phyloP scores from a whole-genome alignment of 176 grass and related monocot species.

The Poa annua region DNA sequence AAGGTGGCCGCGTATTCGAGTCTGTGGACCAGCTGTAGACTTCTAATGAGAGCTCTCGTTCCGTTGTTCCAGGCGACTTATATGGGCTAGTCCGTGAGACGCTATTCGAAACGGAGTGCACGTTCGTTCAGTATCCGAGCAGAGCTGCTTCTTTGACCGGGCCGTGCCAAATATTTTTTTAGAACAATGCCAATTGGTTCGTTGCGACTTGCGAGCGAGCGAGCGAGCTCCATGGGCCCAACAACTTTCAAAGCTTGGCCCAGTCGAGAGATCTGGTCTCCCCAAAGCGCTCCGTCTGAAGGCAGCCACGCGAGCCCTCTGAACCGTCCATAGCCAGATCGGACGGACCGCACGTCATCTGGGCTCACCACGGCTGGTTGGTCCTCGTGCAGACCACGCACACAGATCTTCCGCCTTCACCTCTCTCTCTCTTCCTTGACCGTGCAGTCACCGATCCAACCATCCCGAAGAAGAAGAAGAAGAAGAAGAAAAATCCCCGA shows the following conservation, averaged over 20 bases:
- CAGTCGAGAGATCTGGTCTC: neutral
- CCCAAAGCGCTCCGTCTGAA: neutral
- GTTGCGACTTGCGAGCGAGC: neutral
- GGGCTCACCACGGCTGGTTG: slow-evolving; percentile 8
- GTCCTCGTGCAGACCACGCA: slow-evolving; percentile 28
- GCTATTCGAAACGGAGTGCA: neutral
- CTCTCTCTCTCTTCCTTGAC: neutral
- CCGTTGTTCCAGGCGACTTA: neutral
- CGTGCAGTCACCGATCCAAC: slow-evolving; percentile 28
- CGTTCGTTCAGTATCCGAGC: neutral
- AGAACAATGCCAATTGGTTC: neutral
- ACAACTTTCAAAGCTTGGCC: neutral
- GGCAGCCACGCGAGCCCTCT: neutral
- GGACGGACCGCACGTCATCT: neutral
- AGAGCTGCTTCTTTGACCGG: neutral
- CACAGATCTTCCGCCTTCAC: neutral
- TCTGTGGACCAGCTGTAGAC: neutral
- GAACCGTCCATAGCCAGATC: neutral
- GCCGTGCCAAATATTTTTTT: neutral
- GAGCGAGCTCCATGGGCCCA: neutral
- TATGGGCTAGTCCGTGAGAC: neutral
- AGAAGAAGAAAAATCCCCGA: neutral
- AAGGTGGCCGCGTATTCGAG: neutral
- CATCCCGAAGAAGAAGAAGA: neutral
- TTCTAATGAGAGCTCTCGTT: neutral